These are phyloP conservation scores for Aplosporella prunicola DNA, from an alignment of 2,329 filamentous ascomycete species.

Conservation along the genomic window DNA sequence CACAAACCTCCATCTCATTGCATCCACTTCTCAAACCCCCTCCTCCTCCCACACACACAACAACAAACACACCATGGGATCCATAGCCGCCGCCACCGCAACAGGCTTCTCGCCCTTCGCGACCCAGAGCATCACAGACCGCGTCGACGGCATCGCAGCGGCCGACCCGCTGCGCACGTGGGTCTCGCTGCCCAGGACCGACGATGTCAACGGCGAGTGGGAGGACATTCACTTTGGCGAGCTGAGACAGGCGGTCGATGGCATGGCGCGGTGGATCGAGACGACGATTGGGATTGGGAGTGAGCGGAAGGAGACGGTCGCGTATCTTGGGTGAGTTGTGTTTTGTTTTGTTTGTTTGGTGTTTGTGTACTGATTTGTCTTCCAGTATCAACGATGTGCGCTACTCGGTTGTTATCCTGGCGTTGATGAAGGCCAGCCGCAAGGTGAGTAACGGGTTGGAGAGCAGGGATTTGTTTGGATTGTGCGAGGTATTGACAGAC, in stretches of 20 bases:
- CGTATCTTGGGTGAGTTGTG: conserved; percentile 7
- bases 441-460: neutral
- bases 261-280: conserved; percentile 10
- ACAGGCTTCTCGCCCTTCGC: conserved; percentile 7
- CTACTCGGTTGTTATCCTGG: conserved; percentile 8
- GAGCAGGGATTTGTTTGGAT: neutral
- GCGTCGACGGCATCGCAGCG: conserved; percentile 8
- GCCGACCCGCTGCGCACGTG: conserved; percentile 2
- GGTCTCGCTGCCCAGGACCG: conserved; percentile 4
- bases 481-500: neutral
- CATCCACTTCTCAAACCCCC: no score
- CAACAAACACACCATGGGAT: conserved; percentile 2
- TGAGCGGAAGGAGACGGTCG: conserved; percentile 6
- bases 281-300: conserved; percentile 3
- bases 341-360: no score
- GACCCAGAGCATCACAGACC: conserved; percentile 2
- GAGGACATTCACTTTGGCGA: conserved; percentile 7
- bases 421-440: conserved; percentile 8
- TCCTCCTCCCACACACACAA: no score
- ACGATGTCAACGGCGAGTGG: conserved; percentile 8
- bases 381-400: conserved; percentile 6
- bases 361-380: neutral
- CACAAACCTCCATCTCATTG: no score
- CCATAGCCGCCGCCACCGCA: neutral
- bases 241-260: conserved; percentile 1